Evolutionary conservation across 2,329 filamentous ascomycete genomes (phyloP), one percentile per base, ranked within the genome.

Genomic region (Fusarium sp.): DNA sequence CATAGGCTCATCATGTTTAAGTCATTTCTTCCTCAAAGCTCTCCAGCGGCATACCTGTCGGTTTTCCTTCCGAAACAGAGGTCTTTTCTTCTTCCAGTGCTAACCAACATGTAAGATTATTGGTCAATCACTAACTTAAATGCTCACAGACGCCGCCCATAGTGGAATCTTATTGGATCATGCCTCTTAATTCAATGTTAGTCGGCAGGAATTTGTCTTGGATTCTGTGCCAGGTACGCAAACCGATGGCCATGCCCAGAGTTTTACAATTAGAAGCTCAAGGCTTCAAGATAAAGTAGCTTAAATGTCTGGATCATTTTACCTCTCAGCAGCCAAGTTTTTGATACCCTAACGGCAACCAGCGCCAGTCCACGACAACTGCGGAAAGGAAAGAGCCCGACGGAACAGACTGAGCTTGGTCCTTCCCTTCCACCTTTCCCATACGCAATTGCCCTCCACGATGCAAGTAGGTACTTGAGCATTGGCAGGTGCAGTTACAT

Each of bases 61-160:
- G 14, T 18, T n/a, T 37, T 37, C 18, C 10, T 37, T 37, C 34
- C 34, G 34, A 37, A n/a, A 37, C 34, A 37, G 34, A n/a, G 34
- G 18, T 11, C n/a, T 37, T 37, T n/a, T 37, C 9, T 37, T 37
- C 9, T 52, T 28, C 26, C 10, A 28, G 4, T 41, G 26, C 16
- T 8, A 21, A 54, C 18, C 49, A 69, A 54, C 65, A 64, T 64
- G 61, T 68, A 68, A 65, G 59, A 60, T 67, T 68, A 65, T 53
- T 69, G 57, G 51, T 26, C 46, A 50, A 53, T 57, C 26, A 46
- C 10, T 37, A 44, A 21, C 31, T 66, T 26, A 18, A 42, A 23
- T 42, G 23, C 49, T 26, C 39, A 30, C 21, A 19, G 61, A 56
- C 26, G 13, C 28, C 62, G 51, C 23, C 43, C 21, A 4, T 14